These are phyloP conservation scores for Sesbania bispinosa DNA, from an alignment of 306 rosid genomes.

Conservation along the genomic window DNA sequence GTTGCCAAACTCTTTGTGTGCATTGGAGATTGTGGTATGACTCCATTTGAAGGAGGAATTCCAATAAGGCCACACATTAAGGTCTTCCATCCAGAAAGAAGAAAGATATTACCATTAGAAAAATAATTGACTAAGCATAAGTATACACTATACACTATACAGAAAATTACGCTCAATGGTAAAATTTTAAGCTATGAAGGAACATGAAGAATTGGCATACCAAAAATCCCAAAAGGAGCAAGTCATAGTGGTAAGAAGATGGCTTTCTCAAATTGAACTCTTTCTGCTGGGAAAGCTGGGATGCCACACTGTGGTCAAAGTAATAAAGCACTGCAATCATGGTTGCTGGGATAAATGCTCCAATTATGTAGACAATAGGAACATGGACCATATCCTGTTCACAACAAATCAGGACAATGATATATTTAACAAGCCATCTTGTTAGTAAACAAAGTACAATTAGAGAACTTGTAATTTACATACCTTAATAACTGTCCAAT, in stretches of 20 bases:
- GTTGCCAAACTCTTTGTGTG: constrained; percentile 98
- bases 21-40: constrained; percentile 99
- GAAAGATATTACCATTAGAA: background rate
- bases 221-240: constrained; percentile 86
- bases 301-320: constrained; percentile 97
- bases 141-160: background rate
- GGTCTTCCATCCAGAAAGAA: constrained; percentile 50
- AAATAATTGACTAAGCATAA: background rate
- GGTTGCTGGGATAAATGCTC: constrained; percentile 97
- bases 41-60: constrained; percentile 95
- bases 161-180: too few species aligned
- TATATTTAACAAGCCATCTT: background rate
- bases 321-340: constrained; percentile 98
- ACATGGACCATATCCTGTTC: constrained; percentile 86
- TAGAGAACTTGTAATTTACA: constrained; percentile 19
- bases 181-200: too few species aligned
- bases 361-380: constrained; percentile 78
- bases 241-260: constrained; percentile 89
- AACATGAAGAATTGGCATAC: constrained; percentile 36
- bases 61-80: constrained; percentile 92
- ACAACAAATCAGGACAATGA: background rate
- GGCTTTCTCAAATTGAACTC: constrained; percentile 97
- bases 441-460: background rate
- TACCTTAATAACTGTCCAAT: constrained; percentile 96
- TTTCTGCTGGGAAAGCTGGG: constrained; percentile 95